A percentile compares a stretch with the other conserved stretches of the same genome.
These are phyloP conservation scores for Martiniozyma abietophila DNA, from an alignment of 805 yeast species.

Conservation along the genomic window DNA sequence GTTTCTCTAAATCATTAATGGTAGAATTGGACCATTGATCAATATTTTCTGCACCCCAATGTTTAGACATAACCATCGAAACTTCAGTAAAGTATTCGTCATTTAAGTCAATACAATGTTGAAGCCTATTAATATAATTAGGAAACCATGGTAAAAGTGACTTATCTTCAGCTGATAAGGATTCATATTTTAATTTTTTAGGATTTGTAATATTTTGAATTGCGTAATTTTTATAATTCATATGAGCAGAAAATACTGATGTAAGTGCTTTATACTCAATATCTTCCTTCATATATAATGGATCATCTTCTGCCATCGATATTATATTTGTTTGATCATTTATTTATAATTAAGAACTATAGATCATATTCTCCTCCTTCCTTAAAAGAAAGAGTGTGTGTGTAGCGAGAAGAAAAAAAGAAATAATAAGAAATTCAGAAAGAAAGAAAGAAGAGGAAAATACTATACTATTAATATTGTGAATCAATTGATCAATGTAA, in stretches of 20 bases:
- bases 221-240: constrained; percentile 29
- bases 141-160: constrained; percentile 42
- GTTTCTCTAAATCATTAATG: constrained; percentile 44
- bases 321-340: no score
- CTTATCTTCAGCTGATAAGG: constrained; percentile 33
- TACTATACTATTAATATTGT: no score
- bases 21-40: constrained; percentile 34
- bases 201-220: constrained; percentile 25
- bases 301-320: no score
- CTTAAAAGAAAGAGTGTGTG: no score
- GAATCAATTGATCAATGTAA: no score
- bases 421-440: not conserved
- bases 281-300: constrained; percentile 10
- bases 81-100: constrained; percentile 33
- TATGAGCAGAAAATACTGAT: constrained; percentile 24
- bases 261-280: constrained; percentile 26
- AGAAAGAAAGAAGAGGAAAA: not conserved
- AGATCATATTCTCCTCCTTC: no score
- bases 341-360: no score
- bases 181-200: constrained; percentile 24
- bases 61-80: constrained; percentile 33
- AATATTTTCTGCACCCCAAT: constrained; percentile 41
- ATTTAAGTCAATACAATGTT: constrained; percentile 36
- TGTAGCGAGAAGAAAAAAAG: no score
- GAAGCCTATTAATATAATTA: constrained; percentile 30